Evolutionary conservation across 2,329 filamentous ascomycete species (phyloP).

Genomic region (Trichoderma sp.): DNA sequence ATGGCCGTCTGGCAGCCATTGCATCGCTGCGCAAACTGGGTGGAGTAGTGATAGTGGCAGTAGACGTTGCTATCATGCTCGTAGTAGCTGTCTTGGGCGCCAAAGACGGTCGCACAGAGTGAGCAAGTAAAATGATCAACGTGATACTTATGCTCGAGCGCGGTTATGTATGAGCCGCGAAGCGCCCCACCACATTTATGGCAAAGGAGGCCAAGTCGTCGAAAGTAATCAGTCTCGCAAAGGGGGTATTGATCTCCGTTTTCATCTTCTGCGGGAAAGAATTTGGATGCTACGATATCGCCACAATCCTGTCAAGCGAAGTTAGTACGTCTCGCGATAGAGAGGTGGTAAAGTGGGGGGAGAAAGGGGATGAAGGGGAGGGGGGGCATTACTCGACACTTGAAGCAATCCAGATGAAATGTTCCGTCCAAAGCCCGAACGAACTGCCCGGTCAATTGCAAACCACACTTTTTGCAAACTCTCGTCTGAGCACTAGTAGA

Average conservation of each 20-base stretch:
- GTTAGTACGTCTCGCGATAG: slow-evolving; percentile 25
- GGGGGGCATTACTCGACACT: slow-evolving; percentile 72
- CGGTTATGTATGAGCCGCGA: slow-evolving; percentile 96
- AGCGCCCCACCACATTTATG: slow-evolving; percentile 90
- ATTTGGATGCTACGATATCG: slow-evolving; percentile 96
- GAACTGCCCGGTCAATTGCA: slow-evolving; percentile 89
- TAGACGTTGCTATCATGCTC: slow-evolving; percentile 96
- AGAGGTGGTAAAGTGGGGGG: slow-evolving; percentile 18
- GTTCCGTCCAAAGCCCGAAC: slow-evolving; percentile 91
- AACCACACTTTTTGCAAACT: slow-evolving; percentile 83
- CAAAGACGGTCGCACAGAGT: slow-evolving; percentile 95
- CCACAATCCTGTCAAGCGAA: slow-evolving; percentile 74
- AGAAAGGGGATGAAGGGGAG: slow-evolving; percentile 13
- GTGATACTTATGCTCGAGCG: slow-evolving; percentile 96
- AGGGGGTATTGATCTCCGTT: slow-evolving; percentile 88
- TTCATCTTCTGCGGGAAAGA: slow-evolving; percentile 95
- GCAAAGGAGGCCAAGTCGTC: slow-evolving; percentile 86
- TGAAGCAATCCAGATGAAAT: slow-evolving; percentile 97
- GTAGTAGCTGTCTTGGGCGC: slow-evolving; percentile 97
- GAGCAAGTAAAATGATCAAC: slow-evolving; percentile 99
- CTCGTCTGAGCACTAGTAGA: slow-evolving; percentile 62
- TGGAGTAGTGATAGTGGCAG: slow-evolving; percentile 98
- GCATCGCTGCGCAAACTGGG: slow-evolving; percentile 92
- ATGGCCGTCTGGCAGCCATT: slow-evolving; percentile 97
- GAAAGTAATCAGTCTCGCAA: slow-evolving; percentile 97